A percentile compares a stretch with the other conserved stretches of the same genome.
These are phyloP conservation scores for Lipomyces kockii DNA, from an alignment of 805 yeast genomes.

Conservation along the genomic window DNA sequence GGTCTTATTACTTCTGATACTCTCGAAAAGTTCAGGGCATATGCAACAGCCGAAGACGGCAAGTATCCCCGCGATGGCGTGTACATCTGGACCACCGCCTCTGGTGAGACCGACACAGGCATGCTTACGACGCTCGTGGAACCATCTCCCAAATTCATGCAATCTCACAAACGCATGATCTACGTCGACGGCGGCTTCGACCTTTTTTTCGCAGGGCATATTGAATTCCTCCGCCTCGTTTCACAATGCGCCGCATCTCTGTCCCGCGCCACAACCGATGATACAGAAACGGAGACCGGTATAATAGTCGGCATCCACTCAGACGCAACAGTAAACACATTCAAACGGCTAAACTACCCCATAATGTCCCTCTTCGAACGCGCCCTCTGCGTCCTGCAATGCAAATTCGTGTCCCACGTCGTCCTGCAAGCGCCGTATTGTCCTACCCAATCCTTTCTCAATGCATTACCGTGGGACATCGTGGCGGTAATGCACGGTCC, in stretches of 20 bases:
- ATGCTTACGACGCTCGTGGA: constrained; percentile 39
- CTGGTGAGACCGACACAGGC: constrained; percentile 35
- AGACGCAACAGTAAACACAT: constrained; percentile 59
- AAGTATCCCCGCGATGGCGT: constrained; percentile 62
- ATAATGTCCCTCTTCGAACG: constrained; percentile 89
- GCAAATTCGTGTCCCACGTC: constrained; percentile 59
- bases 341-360: constrained; percentile 70
- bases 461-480: constrained; percentile 43
- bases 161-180: constrained; percentile 41
- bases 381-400: constrained; percentile 83
- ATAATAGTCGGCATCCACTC: constrained; percentile 72
- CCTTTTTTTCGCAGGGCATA: constrained; percentile 91
- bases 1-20: constrained; percentile 47
- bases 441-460: constrained; percentile 52
- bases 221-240: constrained; percentile 65
- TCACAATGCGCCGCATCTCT: constrained; percentile 47
- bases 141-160: constrained; percentile 25
- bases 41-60: constrained; percentile 71
- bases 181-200: constrained; percentile 89
- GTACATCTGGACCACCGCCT: constrained; percentile 48
- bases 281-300: constrained; percentile 16
- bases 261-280: constrained; percentile 44
- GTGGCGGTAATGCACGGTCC: constrained; percentile 62
- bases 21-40: constrained; percentile 53
- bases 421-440: constrained; percentile 69